Evolutionary conservation across 1,139 yeast genomes (phyloP).

Genomic region (Saccharomyces hybrid): DNA sequence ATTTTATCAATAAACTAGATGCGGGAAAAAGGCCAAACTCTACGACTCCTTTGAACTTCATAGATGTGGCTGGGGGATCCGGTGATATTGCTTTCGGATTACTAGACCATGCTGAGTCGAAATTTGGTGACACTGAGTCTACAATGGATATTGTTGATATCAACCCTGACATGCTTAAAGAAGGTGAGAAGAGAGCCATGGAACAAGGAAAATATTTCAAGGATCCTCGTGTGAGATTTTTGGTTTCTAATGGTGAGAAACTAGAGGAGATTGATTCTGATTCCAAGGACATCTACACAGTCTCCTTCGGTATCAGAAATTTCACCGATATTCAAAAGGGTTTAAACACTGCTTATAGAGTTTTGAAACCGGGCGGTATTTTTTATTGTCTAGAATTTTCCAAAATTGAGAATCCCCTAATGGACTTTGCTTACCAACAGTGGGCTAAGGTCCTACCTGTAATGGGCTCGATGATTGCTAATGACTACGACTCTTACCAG

Average conservation of each 20-base stretch:
- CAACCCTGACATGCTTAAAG: conserved; percentile 90
- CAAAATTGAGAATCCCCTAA: conserved; percentile 72
- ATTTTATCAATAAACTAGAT: conserved; percentile 77
- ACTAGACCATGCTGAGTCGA: conserved; percentile 77
- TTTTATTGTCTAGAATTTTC: conserved; percentile 94
- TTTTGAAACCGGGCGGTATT: conserved; percentile 96
- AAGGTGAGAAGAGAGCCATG: conserved; percentile 71
- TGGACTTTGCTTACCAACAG: conserved; percentile 72
- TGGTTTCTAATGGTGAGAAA: conserved; percentile 89
- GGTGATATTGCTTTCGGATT: conserved; percentile 97
- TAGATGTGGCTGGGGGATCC: conserved; percentile 98
- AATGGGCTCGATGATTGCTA: conserved; percentile 91
- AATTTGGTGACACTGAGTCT: conserved; percentile 66
- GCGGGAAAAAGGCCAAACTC: conserved; percentile 93
- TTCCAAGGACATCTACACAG: conserved; percentile 91
- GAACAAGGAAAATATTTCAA: conserved; percentile 42
- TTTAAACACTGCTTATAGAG: conserved; percentile 85
- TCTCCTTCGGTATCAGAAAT: conserved; percentile 95
- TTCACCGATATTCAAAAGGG: conserved; percentile 94
- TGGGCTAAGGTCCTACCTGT: conserved; percentile 86
- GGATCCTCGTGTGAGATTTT: conserved; percentile 60
- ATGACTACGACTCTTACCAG: conserved; percentile 92
- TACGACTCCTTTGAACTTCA: conserved; percentile 65
- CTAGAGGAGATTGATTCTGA: conserved; percentile 77
- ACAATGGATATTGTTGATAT: conserved; percentile 91